These are phyloP conservation scores for Trichoderma asperelloides DNA, from an alignment of 495 filamentous ascomycete genomes.

Conservation along the genomic window DNA sequence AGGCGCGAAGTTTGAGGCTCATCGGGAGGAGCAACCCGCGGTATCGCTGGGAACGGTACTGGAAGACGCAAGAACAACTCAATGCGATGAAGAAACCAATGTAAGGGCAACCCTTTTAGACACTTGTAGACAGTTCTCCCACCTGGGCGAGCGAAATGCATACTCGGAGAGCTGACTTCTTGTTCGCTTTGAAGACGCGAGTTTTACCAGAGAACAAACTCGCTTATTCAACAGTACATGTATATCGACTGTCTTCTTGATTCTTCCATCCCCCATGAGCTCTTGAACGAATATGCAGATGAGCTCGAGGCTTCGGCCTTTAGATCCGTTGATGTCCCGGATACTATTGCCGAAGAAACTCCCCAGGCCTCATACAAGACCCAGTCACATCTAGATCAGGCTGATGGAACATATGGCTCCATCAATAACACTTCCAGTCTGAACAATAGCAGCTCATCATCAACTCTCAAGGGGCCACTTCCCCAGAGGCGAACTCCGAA, in stretches of 20 bases:
- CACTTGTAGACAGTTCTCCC: neutral
- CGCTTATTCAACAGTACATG: conserved; percentile 74
- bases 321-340: conserved; percentile 40
- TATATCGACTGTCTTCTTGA: conserved; percentile 89
- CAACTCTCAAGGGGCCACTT: conserved; percentile 33
- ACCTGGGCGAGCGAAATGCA: neutral
- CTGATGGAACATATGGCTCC: conserved; percentile 3
- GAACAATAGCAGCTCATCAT: conserved; percentile 2
- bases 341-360: conserved; percentile 46
- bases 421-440: neutral
- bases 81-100: conserved; percentile 54
- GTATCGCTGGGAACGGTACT: conserved; percentile 68
- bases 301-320: conserved; percentile 32
- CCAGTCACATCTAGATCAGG: neutral
- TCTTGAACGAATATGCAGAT: conserved; percentile 77
- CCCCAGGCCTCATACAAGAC: conserved; percentile 12
- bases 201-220: conserved; percentile 81
- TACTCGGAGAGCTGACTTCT: neutral
- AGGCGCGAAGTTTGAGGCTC: conserved; percentile 68
- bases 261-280: conserved; percentile 73
- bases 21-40: conserved; percentile 70
- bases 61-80: conserved; percentile 59
- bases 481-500: conserved; percentile 61
- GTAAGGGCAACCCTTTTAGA: conserved; percentile 23
- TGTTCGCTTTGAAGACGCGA: conserved; percentile 38